Evolutionary conservation across 331 rosid genomes (phyloP).

Genomic region (Prunus yedoensis): DNA sequence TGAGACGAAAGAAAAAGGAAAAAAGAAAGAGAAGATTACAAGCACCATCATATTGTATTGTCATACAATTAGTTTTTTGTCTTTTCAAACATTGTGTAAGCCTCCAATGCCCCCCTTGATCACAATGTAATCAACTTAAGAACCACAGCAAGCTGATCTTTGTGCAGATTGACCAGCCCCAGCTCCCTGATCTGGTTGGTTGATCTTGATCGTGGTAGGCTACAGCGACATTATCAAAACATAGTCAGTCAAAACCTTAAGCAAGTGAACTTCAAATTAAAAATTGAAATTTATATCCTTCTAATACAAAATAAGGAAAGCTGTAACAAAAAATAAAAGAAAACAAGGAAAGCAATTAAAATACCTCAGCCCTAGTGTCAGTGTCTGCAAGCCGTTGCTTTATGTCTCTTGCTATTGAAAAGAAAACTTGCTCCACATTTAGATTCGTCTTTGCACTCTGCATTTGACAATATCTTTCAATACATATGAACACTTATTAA

Average conservation of each 20-base stretch:
- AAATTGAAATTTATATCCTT: background rate
- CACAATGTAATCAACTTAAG: slow-evolving; percentile 38
- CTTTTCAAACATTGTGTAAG: slow-evolving; percentile 19
- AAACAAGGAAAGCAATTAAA: slow-evolving; percentile 7
- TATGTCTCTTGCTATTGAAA: slow-evolving; percentile 86
- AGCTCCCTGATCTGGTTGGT: slow-evolving; percentile 55
- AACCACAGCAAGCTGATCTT: slow-evolving; percentile 80
- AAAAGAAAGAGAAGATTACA: slow-evolving; percentile 36
- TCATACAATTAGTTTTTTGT: slow-evolving; percentile 46
- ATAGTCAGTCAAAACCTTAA: slow-evolving; percentile 10
- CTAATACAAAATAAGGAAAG: slow-evolving; percentile 4
- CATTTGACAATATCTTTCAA: slow-evolving; percentile 22
- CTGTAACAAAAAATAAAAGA: background rate
- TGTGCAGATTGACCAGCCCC: slow-evolving; percentile 52
- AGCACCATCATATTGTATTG: slow-evolving; percentile 42
- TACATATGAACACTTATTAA: background rate
- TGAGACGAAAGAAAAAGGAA: slow-evolving; percentile 4
- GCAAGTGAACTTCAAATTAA: background rate
- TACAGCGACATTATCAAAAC: slow-evolving; percentile 27
- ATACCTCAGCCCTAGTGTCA: slow-evolving; percentile 73
- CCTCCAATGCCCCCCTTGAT: slow-evolving; percentile 26
- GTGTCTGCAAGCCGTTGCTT: slow-evolving; percentile 88
- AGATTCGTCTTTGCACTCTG: slow-evolving; percentile 98
- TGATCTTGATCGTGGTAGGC: slow-evolving; percentile 75
- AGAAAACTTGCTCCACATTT: slow-evolving; percentile 94